Evolutionary conservation across 2,329 filamentous ascomycete genomes (phyloP).

Genomic region (Bipolaris bicolor): DNA sequence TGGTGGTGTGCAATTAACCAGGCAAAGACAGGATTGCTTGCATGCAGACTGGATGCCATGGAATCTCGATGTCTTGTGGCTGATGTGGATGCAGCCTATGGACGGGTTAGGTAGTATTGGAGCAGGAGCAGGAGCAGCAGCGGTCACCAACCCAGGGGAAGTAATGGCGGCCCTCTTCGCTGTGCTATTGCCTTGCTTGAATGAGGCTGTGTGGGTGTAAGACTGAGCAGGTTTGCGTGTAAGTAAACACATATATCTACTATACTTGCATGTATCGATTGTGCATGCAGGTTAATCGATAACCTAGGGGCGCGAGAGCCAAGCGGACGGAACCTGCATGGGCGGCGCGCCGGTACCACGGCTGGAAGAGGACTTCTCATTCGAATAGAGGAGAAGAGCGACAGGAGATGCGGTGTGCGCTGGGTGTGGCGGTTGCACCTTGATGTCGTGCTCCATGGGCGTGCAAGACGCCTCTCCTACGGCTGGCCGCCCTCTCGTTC

Average conservation of each 20-base stretch:
- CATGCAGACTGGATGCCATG: not conserved
- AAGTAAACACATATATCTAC: too few species aligned
- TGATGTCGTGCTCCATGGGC: constrained; percentile 36
- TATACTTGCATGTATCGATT: not conserved
- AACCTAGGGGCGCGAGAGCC: constrained; percentile 24
- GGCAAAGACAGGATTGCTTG: not conserved
- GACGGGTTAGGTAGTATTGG: too few species aligned
- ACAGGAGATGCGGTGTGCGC: constrained; percentile 37
- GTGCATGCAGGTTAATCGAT: constrained; percentile 28
- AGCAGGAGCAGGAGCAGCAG: too few species aligned
- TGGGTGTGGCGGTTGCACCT: constrained; percentile 33
- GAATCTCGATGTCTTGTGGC: constrained; percentile 1
- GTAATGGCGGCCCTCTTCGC: too few species aligned
- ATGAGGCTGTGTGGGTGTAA: too few species aligned
- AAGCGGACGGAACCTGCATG: constrained; percentile 21
- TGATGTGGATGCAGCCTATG: not conserved
- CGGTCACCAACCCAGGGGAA: too few species aligned
- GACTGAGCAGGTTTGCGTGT: too few species aligned
- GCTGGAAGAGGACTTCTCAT: constrained; percentile 5
- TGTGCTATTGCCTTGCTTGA: too few species aligned
- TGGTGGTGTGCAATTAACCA: not conserved
- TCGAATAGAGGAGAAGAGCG: not conserved
- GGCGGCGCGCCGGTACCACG: constrained; percentile 28
- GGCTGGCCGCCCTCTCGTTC: constrained; percentile 26
- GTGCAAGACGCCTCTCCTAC: constrained; percentile 36